phyloP scores from a whole-genome alignment of 2,329 filamentous ascomycete species.

The Dothideomycetes sp. region DNA sequence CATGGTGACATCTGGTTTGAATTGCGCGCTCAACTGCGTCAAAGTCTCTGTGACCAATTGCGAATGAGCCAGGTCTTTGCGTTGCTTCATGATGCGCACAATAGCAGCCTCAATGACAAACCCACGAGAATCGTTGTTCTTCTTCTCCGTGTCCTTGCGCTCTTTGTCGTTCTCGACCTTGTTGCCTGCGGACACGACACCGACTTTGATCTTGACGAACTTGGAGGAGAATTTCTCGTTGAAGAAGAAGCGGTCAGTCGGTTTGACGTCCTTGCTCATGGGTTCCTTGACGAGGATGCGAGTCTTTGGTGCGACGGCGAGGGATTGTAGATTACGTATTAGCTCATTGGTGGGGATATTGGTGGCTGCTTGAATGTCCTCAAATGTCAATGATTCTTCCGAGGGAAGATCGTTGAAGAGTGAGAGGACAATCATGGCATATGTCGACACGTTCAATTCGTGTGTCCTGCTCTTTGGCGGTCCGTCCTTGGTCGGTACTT shows the following conservation, averaged over 20 bases:
- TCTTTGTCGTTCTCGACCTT: conserved; percentile 69
- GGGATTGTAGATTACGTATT: conserved; percentile 66
- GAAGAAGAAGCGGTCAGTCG: conserved; percentile 70
- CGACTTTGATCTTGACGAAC: conserved; percentile 79
- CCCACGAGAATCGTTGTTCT: conserved; percentile 62
- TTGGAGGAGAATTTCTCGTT: conserved; percentile 76
- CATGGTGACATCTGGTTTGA: conserved; percentile 66
- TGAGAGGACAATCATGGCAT: conserved; percentile 80
- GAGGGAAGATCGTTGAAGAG: conserved; percentile 72
- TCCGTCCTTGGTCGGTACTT: conserved; percentile 60
- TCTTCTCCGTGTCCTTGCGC: conserved; percentile 62
- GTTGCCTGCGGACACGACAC: conserved; percentile 68
- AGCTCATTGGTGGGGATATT: conserved; percentile 69
- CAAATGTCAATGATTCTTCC: conserved; percentile 46
- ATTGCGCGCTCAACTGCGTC: conserved; percentile 56
- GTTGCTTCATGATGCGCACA: conserved; percentile 80
- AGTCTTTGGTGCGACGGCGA: conserved; percentile 76
- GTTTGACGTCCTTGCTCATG: conserved; percentile 65
- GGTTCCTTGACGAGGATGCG: conserved; percentile 74
- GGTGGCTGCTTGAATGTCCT: conserved; percentile 75
- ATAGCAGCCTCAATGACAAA: conserved; percentile 68
- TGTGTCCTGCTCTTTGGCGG: conserved; percentile 62
- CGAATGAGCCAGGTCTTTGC: conserved; percentile 61
- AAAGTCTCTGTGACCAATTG: conserved; percentile 65
- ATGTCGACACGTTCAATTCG: conserved; percentile 86